Conservation (phyloP, 2,329 filamentous ascomycete species). For the Gaeumannomyces tritici region DNA sequence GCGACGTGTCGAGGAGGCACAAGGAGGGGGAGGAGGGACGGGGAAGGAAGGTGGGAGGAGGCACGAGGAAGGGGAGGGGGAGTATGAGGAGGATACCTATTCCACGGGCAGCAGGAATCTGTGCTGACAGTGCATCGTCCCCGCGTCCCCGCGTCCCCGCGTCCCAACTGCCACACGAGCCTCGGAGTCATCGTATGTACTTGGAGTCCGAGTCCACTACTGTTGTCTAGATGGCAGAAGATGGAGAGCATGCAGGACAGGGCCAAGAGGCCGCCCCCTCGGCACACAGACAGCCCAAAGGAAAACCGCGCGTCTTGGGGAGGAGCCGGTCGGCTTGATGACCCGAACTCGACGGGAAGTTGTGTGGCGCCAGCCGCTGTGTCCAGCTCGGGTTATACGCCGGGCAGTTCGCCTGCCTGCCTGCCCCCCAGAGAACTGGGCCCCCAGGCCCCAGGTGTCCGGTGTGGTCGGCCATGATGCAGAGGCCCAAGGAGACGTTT, state of each 20-base stretch:
- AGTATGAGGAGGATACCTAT: not conserved
- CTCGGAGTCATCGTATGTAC: not conserved
- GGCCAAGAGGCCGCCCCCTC: too few relatives aligned
- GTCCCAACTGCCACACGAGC: not conserved
- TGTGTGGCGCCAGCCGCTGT: not conserved
- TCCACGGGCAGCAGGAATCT: not conserved
- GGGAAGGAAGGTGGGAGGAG: not conserved
- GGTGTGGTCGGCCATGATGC: not conserved
- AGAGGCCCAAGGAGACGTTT: not conserved
- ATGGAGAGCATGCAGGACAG: not conserved
- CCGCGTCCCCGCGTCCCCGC: not conserved
- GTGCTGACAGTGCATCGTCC: not conserved
- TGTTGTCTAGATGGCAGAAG: not conserved
- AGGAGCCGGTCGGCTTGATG: not conserved
- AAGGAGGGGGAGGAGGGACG: not conserved
- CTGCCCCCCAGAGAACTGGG: not conserved
- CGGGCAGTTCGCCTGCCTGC: not conserved
- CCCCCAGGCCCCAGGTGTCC: too few relatives aligned
- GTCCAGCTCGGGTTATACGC: not conserved
- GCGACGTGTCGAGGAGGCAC: not conserved
- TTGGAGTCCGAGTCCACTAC: not conserved
- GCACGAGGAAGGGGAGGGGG: not conserved
- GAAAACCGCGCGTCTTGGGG: not conserved
- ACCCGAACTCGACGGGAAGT: not conserved
- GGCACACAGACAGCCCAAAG: not conserved